phyloP scores from a whole-genome alignment of 2,329 filamentous ascomycete species.

The Alternaria arbusti region DNA sequence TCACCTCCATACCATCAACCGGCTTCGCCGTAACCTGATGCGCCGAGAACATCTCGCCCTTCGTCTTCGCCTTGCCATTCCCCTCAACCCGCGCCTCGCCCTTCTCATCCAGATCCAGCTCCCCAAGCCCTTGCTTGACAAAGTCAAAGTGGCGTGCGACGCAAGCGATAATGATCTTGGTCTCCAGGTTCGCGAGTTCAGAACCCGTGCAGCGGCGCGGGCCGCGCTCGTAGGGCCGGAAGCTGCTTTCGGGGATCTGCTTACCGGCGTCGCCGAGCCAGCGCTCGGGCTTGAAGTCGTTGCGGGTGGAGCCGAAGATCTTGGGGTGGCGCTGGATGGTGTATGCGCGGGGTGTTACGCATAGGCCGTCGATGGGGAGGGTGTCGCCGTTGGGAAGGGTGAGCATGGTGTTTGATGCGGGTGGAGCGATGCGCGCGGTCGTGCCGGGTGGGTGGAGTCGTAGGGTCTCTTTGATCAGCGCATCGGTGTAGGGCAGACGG shows the following conservation, averaged over 20 bases:
- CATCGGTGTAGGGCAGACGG: conserved; percentile 52
- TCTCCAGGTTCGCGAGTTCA: conserved; percentile 60
- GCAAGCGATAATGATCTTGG: conserved; percentile 58
- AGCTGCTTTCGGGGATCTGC: conserved; percentile 53
- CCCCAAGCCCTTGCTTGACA: conserved; percentile 31
- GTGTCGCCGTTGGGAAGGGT: conserved; percentile 14
- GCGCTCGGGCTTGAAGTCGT: conserved; percentile 33
- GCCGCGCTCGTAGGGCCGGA: conserved; percentile 61
- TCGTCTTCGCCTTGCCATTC: conserved; percentile 10
- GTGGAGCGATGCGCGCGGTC: conserved; percentile 20
- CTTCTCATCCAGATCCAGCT: conserved; percentile 13
- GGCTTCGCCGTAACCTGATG: conserved; percentile 21
- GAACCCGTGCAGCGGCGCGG: conserved; percentile 62
- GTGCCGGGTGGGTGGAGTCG: conserved; percentile 49
- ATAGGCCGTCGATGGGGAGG: conserved; percentile 17
- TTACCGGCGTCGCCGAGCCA: conserved; percentile 19
- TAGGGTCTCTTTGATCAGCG: conserved; percentile 53
- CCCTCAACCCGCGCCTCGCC: conserved; percentile 3
- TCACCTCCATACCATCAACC: conserved; percentile 20
- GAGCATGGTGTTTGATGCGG: conserved; percentile 12
- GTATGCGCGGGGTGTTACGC: conserved; percentile 18
- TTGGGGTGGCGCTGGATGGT: conserved; percentile 23
- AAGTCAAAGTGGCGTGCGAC: conserved; percentile 58
- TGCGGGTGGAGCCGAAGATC: conserved; percentile 16
- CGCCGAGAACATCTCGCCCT: conserved; percentile 10